Evolutionary conservation across 164 flowering plant genomes (phyloP).

Genomic region (Akebia trifoliata): DNA sequence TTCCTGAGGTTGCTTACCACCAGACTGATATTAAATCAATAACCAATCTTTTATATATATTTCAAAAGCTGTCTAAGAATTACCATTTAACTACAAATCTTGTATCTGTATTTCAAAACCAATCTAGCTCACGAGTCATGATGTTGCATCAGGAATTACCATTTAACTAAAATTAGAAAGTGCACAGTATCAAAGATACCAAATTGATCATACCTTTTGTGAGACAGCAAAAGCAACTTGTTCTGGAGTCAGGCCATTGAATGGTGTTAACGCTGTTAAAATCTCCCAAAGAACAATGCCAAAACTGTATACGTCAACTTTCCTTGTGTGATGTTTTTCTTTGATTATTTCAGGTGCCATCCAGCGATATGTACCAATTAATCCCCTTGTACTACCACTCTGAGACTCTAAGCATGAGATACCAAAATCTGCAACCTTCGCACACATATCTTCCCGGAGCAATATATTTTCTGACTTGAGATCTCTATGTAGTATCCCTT

Average conservation of each 20-base stretch:
- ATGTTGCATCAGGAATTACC: no score
- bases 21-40: no score
- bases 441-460: conserved; percentile 76
- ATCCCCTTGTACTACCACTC: conserved; percentile 72
- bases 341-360: conserved; percentile 99
- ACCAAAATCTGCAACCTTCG: conserved; percentile 93
- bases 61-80: no score
- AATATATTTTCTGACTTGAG: conserved; percentile 88
- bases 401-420: conserved; percentile 88
- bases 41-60: no score
- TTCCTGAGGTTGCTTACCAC: no score
- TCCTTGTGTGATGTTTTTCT: conserved; percentile 75
- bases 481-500: conserved; percentile 83
- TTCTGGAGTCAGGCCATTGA: conserved; percentile 88
- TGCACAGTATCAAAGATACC: not conserved
- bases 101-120: no score
- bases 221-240: conserved; percentile 97
- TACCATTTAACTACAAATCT: no score
- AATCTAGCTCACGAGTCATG: no score
- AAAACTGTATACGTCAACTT: conserved; percentile 91
- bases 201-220: conserved; percentile 59
- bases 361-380: conserved; percentile 96
- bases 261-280: conserved; percentile 81
- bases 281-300: conserved; percentile 94
- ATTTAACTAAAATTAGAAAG: no score